A percentile compares a stretch with the other conserved stretches of the same genome.
Conservation (phyloP, 2,329 filamentous ascomycete genomes). For the Parascedosporium putredinis region DNA sequence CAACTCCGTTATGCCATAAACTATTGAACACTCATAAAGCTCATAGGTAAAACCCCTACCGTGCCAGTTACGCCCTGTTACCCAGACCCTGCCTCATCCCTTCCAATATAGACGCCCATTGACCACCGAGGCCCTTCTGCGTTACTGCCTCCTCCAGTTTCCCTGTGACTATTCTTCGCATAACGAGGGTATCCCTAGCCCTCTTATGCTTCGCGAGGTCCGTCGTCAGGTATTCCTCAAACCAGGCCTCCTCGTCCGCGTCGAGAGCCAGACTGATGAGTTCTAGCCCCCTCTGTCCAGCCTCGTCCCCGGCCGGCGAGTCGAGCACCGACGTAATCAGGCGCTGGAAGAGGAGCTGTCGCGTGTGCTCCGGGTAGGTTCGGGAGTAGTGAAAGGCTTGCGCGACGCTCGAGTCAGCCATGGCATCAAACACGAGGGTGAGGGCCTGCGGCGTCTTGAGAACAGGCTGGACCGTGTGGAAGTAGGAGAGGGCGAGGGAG, state of each 20-base stretch:
- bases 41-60: neutral
- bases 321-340: constrained; percentile 51
- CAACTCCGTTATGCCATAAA: neutral
- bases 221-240: constrained; percentile 58
- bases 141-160: constrained; percentile 38
- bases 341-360: constrained; percentile 55
- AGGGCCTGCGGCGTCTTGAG: constrained; percentile 54
- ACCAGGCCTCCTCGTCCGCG: constrained; percentile 60
- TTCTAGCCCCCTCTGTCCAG: constrained; percentile 51
- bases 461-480: constrained; percentile 62
- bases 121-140: constrained; percentile 30
- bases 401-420: constrained; percentile 55
- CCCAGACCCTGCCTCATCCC: constrained; percentile 37
- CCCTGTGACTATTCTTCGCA: constrained; percentile 61
- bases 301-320: constrained; percentile 23
- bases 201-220: constrained; percentile 53
- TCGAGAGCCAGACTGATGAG: constrained; percentile 66
- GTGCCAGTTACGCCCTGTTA: neutral
- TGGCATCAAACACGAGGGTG: constrained; percentile 56
- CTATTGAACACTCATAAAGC: neutral
- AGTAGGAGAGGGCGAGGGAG: constrained; percentile 64
- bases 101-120: constrained; percentile 40
- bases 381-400: constrained; percentile 68
- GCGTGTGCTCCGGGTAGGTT: constrained; percentile 49
- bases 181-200: constrained; percentile 63